phyloP scores from a whole-genome alignment of 164 flowering plant species.

The Vitis vinifera region DNA sequence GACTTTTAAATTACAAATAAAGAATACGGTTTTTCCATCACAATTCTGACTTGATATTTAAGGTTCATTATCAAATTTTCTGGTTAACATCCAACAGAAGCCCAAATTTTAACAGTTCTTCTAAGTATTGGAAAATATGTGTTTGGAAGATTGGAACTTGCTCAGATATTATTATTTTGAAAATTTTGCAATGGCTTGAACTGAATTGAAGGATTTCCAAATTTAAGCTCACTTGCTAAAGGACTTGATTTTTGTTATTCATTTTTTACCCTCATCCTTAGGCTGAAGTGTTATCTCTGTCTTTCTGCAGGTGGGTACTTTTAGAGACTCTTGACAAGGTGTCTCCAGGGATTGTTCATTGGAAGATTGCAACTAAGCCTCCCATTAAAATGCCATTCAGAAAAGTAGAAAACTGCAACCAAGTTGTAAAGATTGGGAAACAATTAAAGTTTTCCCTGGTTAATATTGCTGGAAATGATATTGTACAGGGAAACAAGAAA shows the following conservation, averaged over 20 bases:
- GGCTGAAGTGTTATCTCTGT: no score
- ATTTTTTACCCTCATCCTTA: neutral
- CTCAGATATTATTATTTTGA: neutral
- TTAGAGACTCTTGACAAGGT: constrained; percentile 85
- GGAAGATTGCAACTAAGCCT: constrained; percentile 88
- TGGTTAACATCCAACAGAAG: no score
- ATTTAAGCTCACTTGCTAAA: neutral
- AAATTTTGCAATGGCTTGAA: neutral
- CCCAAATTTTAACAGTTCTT: no score
- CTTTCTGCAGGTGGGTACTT: constrained; percentile 72
- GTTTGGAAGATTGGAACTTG: neutral
- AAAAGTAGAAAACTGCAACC: constrained; percentile 95
- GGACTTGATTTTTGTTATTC: neutral
- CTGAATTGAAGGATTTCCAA: neutral
- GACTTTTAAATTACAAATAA: neutral
- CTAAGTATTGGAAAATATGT: neutral
- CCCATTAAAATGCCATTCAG: constrained; percentile 91
- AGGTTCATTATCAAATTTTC: no score
- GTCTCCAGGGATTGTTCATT: constrained; percentile 85
- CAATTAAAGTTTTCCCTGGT: constrained; percentile 87
- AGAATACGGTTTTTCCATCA: no score
- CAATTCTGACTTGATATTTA: no score
- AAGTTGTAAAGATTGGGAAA: constrained; percentile 87
- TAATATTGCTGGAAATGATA: constrained; percentile 90
- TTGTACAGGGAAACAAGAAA: constrained; percentile 92